Conservation (phyloP, 2,329 filamentous ascomycete genomes). For the Claviceps sp. region DNA sequence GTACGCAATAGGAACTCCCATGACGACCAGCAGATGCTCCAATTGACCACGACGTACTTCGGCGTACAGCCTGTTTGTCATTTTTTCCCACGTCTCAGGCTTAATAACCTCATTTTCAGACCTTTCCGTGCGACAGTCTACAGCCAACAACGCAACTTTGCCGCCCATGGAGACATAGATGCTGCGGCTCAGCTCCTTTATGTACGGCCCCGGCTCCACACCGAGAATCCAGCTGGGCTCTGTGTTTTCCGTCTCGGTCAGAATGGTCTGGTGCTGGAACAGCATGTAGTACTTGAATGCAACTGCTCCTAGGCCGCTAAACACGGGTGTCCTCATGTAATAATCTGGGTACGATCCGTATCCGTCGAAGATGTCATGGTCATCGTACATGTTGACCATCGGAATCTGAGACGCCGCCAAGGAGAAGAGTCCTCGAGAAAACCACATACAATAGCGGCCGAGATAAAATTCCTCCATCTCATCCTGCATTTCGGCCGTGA, state of each 20-base stretch:
- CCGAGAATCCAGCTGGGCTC: conserved; percentile 92
- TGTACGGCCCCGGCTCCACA: conserved; percentile 70
- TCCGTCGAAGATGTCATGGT: conserved; percentile 84
- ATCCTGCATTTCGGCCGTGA: conserved; percentile 69
- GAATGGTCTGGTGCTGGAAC: conserved; percentile 88
- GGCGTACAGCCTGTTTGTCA: conserved; percentile 73
- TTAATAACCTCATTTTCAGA: conserved; percentile 70
- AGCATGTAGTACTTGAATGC: conserved; percentile 99
- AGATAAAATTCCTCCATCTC: conserved; percentile 85
- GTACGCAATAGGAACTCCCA: conserved; percentile 76
- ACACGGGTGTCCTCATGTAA: conserved; percentile 83
- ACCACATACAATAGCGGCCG: conserved; percentile 84
- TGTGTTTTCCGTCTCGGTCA: conserved; percentile 63
- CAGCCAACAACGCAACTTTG: conserved; percentile 66
- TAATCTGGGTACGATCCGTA: conserved; percentile 86
- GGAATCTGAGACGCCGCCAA: conserved; percentile 89
- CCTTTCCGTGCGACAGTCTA: conserved; percentile 86
- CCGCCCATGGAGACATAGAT: conserved; percentile 74
- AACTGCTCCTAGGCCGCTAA: conserved; percentile 76
- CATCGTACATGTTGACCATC: conserved; percentile 97
- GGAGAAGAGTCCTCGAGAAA: conserved; percentile 88
- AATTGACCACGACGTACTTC: conserved; percentile 76
- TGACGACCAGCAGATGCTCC: conserved; percentile 77
- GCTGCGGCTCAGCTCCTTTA: conserved; percentile 72
- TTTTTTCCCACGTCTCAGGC: conserved; percentile 68